Base-by-base conservation (phyloP, 176 grass and related monocot genomes). In the Dactylis glomerata region DNA sequence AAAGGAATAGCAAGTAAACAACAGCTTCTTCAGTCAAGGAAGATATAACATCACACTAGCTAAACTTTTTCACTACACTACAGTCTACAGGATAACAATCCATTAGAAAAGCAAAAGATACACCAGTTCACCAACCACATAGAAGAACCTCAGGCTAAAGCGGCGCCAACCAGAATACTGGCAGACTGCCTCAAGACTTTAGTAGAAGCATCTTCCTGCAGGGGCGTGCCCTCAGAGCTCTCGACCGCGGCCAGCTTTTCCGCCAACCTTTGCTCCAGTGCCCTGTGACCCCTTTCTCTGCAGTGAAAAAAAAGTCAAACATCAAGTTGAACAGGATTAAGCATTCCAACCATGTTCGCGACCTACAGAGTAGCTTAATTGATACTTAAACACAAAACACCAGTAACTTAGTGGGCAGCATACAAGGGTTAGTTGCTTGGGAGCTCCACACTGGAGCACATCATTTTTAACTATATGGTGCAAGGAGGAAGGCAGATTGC, bases 221-320 rank as follows among this genome's bases (percentile, higher is more conserved):
- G 26, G 1, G 82, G 73, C n/a, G 79, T 73, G 26, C 75, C 56
- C 65, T 92, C 91, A 0, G 78, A 63, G 34, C 85, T 90, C 81
- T 74, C 69, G 46, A 89, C 81, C 0, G 73, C 83, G 33, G 88
- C 86, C 73, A 90, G 42, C 69, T 95, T 98, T 86, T 98, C 96
- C 2, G 96, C 93, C 84, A 98, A 90, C 82, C 96, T 92, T 83
- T 95, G 86, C 70, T 98, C 96, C 52, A 98, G 82, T 16, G 96
- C 96, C 88, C 93, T 93, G 85, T 94, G 93, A 69, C 93, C 96
- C 45, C 91, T 87, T 93, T 98, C 96, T 55, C 93, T 98, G 77
- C 51, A 90, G 65, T 84, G 50, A 73, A 46, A 36, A 59, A 81
- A 85, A 24, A 64, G 61, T 64, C 61, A 64, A 32, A 32, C 14